Evolutionary conservation across 2,329 filamentous ascomycete genomes (phyloP), one percentile per base, ranked within the genome.

Genomic region (Talaromyces atroroseus): DNA sequence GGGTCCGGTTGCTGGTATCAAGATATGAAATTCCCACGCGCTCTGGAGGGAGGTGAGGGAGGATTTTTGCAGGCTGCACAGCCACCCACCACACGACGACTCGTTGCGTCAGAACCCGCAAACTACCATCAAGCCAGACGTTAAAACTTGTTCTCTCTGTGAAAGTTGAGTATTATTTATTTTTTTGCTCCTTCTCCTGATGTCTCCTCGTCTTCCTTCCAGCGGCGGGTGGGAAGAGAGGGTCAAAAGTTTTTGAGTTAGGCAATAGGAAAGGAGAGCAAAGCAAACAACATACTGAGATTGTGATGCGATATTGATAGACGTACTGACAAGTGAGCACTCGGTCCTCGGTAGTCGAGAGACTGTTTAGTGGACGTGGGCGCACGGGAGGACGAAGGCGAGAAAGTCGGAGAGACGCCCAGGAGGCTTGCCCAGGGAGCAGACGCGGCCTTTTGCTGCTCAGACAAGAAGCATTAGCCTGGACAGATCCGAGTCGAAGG

Each of bases 171-270:
- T 7, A 45, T 11, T 23, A 5, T 16, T 10, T 45, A 3, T 23
- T n/a, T 2, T 23, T 46, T 21, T 24, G 6, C 45, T 2, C 21
- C 3, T 29, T 14, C 12, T 20, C 45, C 26, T 47, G 11, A 5
- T 26, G 23, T 21, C 23, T 21, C 10, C 18, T 38, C 34, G 34
- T n/a, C 34, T 38, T 38, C 14, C 16, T n/a, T 38, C 16, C 34
- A 46, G 11, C 38, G 38, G n/a, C 38, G 18, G 38, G 8, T 42
- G 38, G n/a, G 38, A 6, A n/a, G 38, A 20, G 18, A n/a, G n/a
- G n/a, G n/a, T 3, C 38, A 5, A 42, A 20, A 52, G 59, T 62
- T n/a, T n/a, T n/a, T 62, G 63, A 64, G 64, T 66, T 61, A 44
- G 53, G 16, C 29, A 18, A 50, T 38, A 14, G 34, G 48, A 49